Evolutionary conservation across 1,284 basidiomycete species (phyloP).

Genomic region (Neonothopanus nambi): DNA sequence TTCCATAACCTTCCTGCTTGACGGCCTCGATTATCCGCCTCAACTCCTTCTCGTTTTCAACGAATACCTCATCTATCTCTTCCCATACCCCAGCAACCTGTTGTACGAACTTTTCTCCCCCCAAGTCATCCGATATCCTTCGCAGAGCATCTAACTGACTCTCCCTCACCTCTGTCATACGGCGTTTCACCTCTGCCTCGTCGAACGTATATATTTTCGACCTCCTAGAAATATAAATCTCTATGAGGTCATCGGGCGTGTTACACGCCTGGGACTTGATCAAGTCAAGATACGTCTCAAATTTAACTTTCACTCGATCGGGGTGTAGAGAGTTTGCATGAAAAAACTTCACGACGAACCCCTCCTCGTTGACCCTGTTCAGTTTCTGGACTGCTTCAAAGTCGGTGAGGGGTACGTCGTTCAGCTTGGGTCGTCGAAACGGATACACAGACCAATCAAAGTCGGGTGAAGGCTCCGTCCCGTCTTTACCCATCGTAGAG

Average conservation of each 20-base stretch:
- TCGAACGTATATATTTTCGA: constrained; percentile 4
- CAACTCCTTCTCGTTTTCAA: neutral
- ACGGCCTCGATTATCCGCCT: neutral
- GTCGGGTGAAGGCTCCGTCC: constrained; percentile 12
- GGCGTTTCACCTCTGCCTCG: neutral
- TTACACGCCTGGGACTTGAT: constrained; percentile 7
- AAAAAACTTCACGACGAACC: constrained; percentile 17
- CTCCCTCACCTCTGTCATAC: neutral
- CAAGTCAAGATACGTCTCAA: constrained; percentile 14
- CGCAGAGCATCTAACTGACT: neutral
- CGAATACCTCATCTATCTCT: constrained; percentile 1
- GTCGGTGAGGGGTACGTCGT: constrained; percentile 1
- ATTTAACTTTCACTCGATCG: constrained; percentile 17
- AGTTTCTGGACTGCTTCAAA: constrained; percentile 10
- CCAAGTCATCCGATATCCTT: constrained; percentile 14
- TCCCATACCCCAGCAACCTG: constrained; percentile 5
- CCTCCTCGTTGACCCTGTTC: constrained; percentile 16
- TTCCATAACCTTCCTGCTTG: neutral
- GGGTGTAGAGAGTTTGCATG: constrained; percentile 2
- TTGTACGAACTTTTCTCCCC: constrained; percentile 11
- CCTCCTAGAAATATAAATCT: neutral
- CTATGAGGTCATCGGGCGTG: neutral
- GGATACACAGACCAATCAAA: constrained; percentile 17
- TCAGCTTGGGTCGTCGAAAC: constrained; percentile 11
- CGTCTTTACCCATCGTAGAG: constrained; percentile 15